Evolutionary conservation across 805 yeast genomes (phyloP).

Genomic region (Suhomyces vadensis): DNA sequence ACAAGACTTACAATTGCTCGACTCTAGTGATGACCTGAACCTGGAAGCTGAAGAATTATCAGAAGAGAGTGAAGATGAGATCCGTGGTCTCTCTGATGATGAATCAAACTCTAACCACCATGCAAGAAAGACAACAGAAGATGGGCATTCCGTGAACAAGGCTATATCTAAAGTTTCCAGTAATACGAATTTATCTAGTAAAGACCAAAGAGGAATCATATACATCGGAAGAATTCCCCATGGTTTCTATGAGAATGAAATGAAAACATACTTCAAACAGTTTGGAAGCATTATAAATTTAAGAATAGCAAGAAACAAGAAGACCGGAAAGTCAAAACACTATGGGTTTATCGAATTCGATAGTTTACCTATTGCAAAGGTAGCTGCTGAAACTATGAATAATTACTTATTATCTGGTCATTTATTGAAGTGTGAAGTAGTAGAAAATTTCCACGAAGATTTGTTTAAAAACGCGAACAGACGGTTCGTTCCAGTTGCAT

Average conservation of each 20-base stretch:
- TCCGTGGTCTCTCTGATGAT: conserved; percentile 23
- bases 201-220: conserved; percentile 58
- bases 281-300: conserved; percentile 83
- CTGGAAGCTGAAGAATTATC: conserved; percentile 19
- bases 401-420: conserved; percentile 89
- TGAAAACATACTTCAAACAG: conserved; percentile 80
- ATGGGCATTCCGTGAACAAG: conserved; percentile 25
- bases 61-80: conserved; percentile 25
- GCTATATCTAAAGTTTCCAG: conserved; percentile 11
- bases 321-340: conserved; percentile 88
- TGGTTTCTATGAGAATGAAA: conserved; percentile 83
- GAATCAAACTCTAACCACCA: conserved; percentile 30
- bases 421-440: conserved; percentile 59
- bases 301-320: conserved; percentile 83
- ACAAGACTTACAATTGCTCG: conserved; percentile 20
- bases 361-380: conserved; percentile 69
- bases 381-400: conserved; percentile 95
- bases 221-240: conserved; percentile 92
- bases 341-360: conserved; percentile 88
- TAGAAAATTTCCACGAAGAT: conserved; percentile 59
- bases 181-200: conserved; percentile 23
- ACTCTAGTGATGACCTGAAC: conserved; percentile 14
- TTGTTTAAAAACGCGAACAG: conserved; percentile 59
- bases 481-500: conserved; percentile 59
- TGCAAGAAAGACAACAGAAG: conserved; percentile 20